Evolutionary conservation across 1,284 basidiomycete species (phyloP).

Genomic region (Tylopilus orsonianus): DNA sequence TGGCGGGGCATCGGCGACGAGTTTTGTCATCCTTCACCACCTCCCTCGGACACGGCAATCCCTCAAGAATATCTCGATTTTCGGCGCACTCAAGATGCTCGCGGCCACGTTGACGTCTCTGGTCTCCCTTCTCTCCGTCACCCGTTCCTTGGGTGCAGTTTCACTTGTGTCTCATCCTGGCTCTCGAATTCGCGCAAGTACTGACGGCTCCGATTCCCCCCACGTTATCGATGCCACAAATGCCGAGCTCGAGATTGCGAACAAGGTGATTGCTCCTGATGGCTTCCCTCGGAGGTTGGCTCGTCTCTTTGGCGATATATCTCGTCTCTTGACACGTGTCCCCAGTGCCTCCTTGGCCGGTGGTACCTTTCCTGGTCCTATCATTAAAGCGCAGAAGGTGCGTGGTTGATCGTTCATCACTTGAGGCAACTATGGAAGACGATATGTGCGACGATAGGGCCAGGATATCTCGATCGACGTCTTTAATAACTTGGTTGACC

Average conservation of each 20-base stretch:
- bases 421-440: neutral
- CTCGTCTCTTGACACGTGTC: neutral
- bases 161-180: slow-evolving; percentile 16
- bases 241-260: slow-evolving; percentile 28
- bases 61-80: slow-evolving; percentile 18
- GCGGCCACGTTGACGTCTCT: slow-evolving; percentile 12
- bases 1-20: neutral
- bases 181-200: slow-evolving; percentile 2
- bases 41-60: slow-evolving; percentile 4
- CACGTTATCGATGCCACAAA: slow-evolving; percentile 23
- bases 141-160: slow-evolving; percentile 14
- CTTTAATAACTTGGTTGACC: slow-evolving; percentile 27
- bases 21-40: neutral
- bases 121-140: slow-evolving; percentile 15
- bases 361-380: slow-evolving; percentile 32
- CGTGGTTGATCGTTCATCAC: neutral
- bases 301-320: neutral
- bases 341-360: slow-evolving; percentile 28
- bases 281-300: slow-evolving; percentile 34
- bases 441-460: slow-evolving; percentile 16
- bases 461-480: slow-evolving; percentile 30
- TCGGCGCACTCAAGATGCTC: slow-evolving; percentile 24
- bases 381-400: slow-evolving; percentile 35
- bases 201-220: slow-evolving; percentile 2
- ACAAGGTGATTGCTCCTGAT: slow-evolving; percentile 36